Evolutionary conservation across 345 rosid species (phyloP), one percentile per base, ranked within the genome.

Genomic region (Fremontodendron californicum): DNA sequence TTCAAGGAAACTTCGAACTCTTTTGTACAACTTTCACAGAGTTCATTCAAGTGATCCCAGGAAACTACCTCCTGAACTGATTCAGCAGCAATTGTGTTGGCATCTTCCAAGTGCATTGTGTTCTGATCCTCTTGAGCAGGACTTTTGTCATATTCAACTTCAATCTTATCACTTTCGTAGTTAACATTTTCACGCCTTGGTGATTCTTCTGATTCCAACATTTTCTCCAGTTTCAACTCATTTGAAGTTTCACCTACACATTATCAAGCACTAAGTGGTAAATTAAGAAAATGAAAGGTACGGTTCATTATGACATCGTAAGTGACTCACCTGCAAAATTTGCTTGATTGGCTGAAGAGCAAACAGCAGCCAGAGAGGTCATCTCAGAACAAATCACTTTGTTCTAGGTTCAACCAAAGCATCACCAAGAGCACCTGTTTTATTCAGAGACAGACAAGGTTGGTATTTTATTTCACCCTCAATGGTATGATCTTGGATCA

Each of bases 211-310:
- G 10, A 23, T 37, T 42, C 77, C 23, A 58, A 40, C 29, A 25
- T 9, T 25, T 42, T 58, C 39, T 29, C 55, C 27, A 0, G 29
- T 9, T 74, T 61, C 35, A 74, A 74, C 45, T 18, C 60, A 61
- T 75, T 49, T 45, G 71, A 75, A 62, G 42, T 51, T 29, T 48
- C 78, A 75, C n/a, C 61, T 46, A 62, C 78, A 63, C 12, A 35
- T 5, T 48, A 74, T 27, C 45, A 72, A 33, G 3, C 48, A 42
- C 55, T 16, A 25, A 39, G 25, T 25, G 21, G 33, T 40, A 40
- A 73, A 60, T 25, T 45, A 58, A 58, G 55, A 60, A 58, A 42
- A 42, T 40, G 16, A 52, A 54, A 11, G 19, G 12, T 23, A 72
- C 33, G 4, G 31, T 19, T 29, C 54, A 29, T 45, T 43, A 31